phyloP scores from a whole-genome alignment of 768 basidiomycete species.

The Hydnum rufescens region DNA sequence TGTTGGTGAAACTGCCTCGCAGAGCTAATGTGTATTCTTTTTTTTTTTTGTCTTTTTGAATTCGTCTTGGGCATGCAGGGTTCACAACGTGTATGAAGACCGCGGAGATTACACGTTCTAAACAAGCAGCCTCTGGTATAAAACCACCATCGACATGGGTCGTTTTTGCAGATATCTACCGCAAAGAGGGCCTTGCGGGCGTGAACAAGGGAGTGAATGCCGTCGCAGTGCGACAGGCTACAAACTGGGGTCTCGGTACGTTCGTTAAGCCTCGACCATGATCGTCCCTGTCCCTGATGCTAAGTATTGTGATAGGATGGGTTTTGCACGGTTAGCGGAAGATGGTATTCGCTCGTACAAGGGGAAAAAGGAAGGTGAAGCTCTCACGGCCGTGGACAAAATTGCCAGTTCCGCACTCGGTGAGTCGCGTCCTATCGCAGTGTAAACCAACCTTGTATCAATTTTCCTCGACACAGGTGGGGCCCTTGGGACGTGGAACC shows the following conservation, averaged over 20 bases:
- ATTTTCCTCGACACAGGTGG: slow-evolving; percentile 26
- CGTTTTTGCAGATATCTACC: slow-evolving; percentile 87
- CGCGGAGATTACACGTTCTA: slow-evolving; percentile 89
- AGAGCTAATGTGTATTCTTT: no score
- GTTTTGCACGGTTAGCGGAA: slow-evolving; percentile 88
- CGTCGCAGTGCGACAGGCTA: slow-evolving; percentile 78
- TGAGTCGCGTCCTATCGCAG: slow-evolving; percentile 2
- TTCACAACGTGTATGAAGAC: slow-evolving; percentile 99
- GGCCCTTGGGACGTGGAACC: slow-evolving; percentile 97
- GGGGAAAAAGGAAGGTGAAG: slow-evolving; percentile 62
- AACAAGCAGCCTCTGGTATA: slow-evolving; percentile 65
- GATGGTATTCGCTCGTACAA: slow-evolving; percentile 49
- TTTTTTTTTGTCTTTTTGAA: slow-evolving; percentile 1
- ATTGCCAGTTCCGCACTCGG: slow-evolving; percentile 70
- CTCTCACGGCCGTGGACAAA: slow-evolving; percentile 61
- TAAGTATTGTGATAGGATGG: slow-evolving; percentile 43
- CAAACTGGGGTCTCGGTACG: slow-evolving; percentile 86
- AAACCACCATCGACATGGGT: slow-evolving; percentile 86
- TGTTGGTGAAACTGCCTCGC: neutral
- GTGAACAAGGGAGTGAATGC: slow-evolving; percentile 99
- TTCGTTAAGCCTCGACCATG: slow-evolving; percentile 3
- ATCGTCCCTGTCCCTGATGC: neutral
- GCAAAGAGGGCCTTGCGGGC: slow-evolving; percentile 78
- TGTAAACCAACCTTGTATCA: neutral
- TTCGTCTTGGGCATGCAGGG: slow-evolving; percentile 28